Conservation (phyloP, 2,329 filamentous ascomycete species). For the Phialophora expanda region DNA sequence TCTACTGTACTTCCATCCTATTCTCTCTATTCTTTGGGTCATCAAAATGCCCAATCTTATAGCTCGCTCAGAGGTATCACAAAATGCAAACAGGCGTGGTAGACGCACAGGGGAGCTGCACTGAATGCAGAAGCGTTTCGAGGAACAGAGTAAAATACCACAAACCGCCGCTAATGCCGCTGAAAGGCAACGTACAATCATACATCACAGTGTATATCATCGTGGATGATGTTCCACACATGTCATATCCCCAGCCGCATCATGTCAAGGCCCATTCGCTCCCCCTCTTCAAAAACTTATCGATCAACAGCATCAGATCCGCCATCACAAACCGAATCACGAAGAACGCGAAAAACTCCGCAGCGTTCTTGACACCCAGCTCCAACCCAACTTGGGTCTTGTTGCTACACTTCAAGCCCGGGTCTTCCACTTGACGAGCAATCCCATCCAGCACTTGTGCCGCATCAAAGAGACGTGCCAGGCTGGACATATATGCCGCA, state of each 20-base stretch:
- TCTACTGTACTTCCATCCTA: constrained; percentile 1
- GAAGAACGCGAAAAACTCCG: constrained; percentile 97
- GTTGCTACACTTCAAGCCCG: constrained; percentile 86
- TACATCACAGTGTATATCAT: constrained; percentile 6
- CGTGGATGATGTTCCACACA: constrained; percentile 3
- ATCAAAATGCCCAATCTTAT: background rate
- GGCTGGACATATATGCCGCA: constrained; percentile 85
- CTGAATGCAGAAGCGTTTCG: constrained; percentile 1
- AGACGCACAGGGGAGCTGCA: background rate
- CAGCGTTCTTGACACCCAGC: constrained; percentile 87
- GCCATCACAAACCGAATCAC: constrained; percentile 91
- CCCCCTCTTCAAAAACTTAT: constrained; percentile 96
- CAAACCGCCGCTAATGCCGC: constrained; percentile 18
- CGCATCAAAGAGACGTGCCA: constrained; percentile 90
- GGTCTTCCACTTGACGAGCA: constrained; percentile 92
- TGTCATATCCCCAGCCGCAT: constrained; percentile 17
- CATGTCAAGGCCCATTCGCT: constrained; percentile 85
- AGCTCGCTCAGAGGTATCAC: constrained; percentile 17
- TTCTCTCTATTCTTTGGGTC: constrained; percentile 3
- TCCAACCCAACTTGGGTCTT: constrained; percentile 95
- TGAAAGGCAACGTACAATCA: constrained; percentile 24
- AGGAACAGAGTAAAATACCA: background rate
- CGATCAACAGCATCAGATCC: constrained; percentile 81
- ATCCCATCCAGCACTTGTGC: constrained; percentile 91
- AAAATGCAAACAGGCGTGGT: constrained; percentile 4